These are phyloP conservation scores for Colletotrichum chrysophilum DNA, from an alignment of 2,329 filamentous ascomycete genomes.

Conservation along the genomic window DNA sequence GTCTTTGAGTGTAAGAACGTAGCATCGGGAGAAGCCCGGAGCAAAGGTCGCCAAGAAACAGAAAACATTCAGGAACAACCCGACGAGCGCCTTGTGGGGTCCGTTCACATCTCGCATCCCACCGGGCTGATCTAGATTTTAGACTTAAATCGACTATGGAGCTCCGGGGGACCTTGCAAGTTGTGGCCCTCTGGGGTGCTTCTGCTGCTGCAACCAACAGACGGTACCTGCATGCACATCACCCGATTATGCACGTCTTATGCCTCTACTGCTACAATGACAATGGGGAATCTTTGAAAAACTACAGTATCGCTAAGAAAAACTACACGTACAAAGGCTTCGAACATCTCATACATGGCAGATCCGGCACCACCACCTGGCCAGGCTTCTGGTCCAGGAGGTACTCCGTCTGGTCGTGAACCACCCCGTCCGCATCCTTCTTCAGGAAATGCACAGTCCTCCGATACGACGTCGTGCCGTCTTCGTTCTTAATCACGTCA, in stretches of 20 bases:
- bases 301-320: not conserved
- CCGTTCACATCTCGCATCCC: not conserved
- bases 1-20: not conserved
- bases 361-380: not conserved
- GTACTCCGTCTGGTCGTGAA: not conserved
- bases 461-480: not conserved
- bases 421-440: not conserved
- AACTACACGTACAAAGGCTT: not conserved
- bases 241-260: not conserved
- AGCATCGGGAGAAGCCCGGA: not conserved
- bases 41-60: not conserved
- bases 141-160: not conserved
- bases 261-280: not conserved
- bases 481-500: not conserved
- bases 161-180: not conserved
- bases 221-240: not conserved
- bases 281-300: not conserved
- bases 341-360: conserved; percentile 7
- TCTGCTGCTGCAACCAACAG: not conserved
- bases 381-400: conserved; percentile 4
- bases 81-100: not conserved
- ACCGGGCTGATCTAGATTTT: not conserved
- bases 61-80: not conserved
- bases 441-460: not conserved
- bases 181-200: not conserved